Evolutionary conservation across 2,329 filamentous ascomycete species (phyloP).

Genomic region (Fusarium sp.): DNA sequence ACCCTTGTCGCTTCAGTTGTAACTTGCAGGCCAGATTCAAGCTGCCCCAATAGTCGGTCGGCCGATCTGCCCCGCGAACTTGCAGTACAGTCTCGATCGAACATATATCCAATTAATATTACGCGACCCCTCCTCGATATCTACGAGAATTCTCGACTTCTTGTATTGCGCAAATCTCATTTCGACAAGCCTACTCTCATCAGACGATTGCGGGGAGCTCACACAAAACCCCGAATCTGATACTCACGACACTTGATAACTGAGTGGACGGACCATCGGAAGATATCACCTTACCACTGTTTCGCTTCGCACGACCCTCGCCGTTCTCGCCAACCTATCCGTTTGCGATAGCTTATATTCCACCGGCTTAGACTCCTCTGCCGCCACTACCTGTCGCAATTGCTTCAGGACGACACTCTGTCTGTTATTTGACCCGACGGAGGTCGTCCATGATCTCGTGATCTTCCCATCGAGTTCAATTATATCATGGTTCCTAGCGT

Average conservation of each 20-base stretch:
- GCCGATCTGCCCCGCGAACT: slow-evolving; percentile 33
- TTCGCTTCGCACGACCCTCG: slow-evolving; percentile 31
- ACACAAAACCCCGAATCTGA: slow-evolving; percentile 35
- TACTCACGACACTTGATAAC: slow-evolving; percentile 39
- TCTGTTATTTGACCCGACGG: slow-evolving; percentile 39
- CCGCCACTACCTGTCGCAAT: slow-evolving; percentile 23
- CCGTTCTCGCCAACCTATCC: slow-evolving; percentile 29
- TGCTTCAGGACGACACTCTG: slow-evolving; percentile 46
- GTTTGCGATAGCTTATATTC: slow-evolving; percentile 15
- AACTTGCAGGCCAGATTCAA: slow-evolving; percentile 35
- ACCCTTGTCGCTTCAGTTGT: slow-evolving; percentile 31
- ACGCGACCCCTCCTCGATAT: slow-evolving; percentile 16
- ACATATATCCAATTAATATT: slow-evolving; percentile 36
- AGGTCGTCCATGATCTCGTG: slow-evolving; percentile 49
- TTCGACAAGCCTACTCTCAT: slow-evolving; percentile 23
- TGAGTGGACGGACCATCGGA: slow-evolving; percentile 39
- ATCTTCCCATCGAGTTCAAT: slow-evolving; percentile 18
- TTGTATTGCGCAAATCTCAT: slow-evolving; percentile 23
- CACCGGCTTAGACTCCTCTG: slow-evolving; percentile 9
- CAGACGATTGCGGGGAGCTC: slow-evolving; percentile 30
- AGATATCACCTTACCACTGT: slow-evolving; percentile 31
- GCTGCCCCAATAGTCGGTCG: slow-evolving; percentile 31
- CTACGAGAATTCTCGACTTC: slow-evolving; percentile 1
- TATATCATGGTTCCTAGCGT: slow-evolving; percentile 51
- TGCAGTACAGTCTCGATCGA: slow-evolving; percentile 27